Evolutionary conservation across 345 rosid species (phyloP).

Genomic region (Brassica rapa): DNA sequence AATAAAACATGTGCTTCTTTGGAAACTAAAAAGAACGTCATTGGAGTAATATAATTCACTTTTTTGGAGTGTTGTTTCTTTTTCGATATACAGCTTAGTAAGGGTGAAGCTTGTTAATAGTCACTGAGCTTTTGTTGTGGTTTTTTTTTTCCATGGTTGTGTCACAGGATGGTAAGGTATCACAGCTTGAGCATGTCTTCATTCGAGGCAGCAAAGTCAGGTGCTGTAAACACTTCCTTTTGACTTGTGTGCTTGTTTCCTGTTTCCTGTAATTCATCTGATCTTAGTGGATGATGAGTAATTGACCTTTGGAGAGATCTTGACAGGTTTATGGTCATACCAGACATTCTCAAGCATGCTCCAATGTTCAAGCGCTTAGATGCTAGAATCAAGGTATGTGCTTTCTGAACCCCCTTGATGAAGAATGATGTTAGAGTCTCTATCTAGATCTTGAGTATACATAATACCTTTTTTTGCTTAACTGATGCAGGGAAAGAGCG

Average conservation of each 20-base stretch:
- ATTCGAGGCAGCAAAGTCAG: conserved; percentile 99
- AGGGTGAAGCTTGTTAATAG: neutral
- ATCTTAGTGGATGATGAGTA: conserved; percentile 1
- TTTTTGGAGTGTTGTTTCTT: neutral
- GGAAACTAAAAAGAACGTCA: neutral
- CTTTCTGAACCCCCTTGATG: conserved; percentile 15
- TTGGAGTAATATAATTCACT: neutral
- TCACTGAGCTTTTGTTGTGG: conserved; percentile 9
- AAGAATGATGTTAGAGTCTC: neutral
- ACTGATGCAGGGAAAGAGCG: conserved; percentile 86
- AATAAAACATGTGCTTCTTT: neutral
- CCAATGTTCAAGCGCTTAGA: conserved; percentile 99
- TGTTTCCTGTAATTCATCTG: neutral
- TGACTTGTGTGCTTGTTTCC: neutral
- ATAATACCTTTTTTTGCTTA: neutral
- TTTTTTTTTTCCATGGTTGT: neutral
- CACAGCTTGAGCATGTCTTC: conserved; percentile 97
- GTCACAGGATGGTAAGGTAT: conserved; percentile 88
- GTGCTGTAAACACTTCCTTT: conserved; percentile 40
- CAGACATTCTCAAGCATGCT: conserved; percentile 97
- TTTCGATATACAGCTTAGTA: neutral
- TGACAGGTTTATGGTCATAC: conserved; percentile 96
- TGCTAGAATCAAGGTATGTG: conserved; percentile 89
- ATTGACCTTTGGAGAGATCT: conserved; percentile 13
- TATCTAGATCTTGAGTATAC: neutral